phyloP scores from a whole-genome alignment of 1,284 basidiomycete species.

The Ganoderma sinense region DNA sequence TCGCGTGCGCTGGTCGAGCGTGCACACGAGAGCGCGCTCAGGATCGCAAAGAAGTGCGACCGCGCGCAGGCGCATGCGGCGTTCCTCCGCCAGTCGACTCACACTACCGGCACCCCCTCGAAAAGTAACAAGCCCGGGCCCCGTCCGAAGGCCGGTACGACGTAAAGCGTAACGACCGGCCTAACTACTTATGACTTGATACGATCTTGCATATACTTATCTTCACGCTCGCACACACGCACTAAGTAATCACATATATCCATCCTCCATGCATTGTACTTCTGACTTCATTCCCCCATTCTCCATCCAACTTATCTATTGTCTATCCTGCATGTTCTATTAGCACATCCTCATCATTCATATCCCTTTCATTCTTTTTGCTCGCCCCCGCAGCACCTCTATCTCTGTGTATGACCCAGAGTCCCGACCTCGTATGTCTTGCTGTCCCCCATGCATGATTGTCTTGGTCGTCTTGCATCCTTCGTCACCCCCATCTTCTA shows the following conservation, averaged over 20 bases:
- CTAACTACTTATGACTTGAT: neutral
- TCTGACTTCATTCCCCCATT: neutral
- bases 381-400: neutral
- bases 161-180: constrained; percentile 21
- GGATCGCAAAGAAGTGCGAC: constrained; percentile 71
- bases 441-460: neutral
- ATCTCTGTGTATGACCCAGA: neutral
- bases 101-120: constrained; percentile 2
- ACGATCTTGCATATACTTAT: constrained; percentile 2
- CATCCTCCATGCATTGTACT: neutral
- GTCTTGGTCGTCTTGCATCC: neutral
- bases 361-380: neutral
- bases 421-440: neutral
- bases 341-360: neutral
- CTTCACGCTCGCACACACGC: neutral
- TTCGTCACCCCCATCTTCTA: neutral
- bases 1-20: constrained; percentile 59
- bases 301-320: neutral
- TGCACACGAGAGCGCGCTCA: constrained; percentile 62
- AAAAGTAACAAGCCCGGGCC: constrained; percentile 23
- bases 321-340: neutral
- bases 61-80: constrained; percentile 68
- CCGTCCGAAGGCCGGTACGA: constrained; percentile 8
- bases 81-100: constrained; percentile 46
- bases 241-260: neutral